Evolutionary conservation across 1,284 basidiomycete species (phyloP).

Genomic region (Meripilus lineatus): DNA sequence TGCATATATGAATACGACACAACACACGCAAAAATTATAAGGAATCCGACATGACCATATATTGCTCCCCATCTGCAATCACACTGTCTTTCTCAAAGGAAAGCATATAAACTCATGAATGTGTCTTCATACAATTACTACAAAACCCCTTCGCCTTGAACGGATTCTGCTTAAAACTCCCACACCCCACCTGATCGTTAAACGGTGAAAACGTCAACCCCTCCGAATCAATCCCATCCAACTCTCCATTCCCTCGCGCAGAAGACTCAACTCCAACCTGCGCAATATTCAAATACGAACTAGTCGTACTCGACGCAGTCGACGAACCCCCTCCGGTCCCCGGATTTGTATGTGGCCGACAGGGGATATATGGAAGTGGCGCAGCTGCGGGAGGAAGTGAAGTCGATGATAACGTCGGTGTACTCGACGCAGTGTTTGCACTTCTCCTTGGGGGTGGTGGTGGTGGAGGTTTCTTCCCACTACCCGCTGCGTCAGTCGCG

Average conservation of each 20-base stretch:
- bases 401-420: slow-evolving; percentile 8
- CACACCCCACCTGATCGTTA: slow-evolving; percentile 32
- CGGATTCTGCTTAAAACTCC: slow-evolving; percentile 11
- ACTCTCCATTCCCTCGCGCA: too few relatives aligned
- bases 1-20: too few relatives aligned
- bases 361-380: slow-evolving; percentile 1
- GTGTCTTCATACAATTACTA: slow-evolving; percentile 11
- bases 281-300: slow-evolving; percentile 16
- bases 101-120: slow-evolving; percentile 4
- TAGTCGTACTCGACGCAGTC: slow-evolving; percentile 8
- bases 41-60: too few relatives aligned
- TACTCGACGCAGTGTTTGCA: slow-evolving; percentile 11
- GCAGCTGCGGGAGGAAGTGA: slow-evolving; percentile 3
- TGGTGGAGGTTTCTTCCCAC: slow-evolving; percentile 24
- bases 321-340: too few relatives aligned
- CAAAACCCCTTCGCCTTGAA: slow-evolving; percentile 12
- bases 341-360: background rate
- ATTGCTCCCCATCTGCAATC: too few relatives aligned
- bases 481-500: slow-evolving; percentile 10
- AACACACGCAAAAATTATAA: too few relatives aligned
- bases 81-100: too few relatives aligned
- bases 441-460: slow-evolving; percentile 24
- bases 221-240: slow-evolving; percentile 6
- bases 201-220: slow-evolving; percentile 43
- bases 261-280: background rate